These are phyloP conservation scores for Cantharellus anzutake DNA, from an alignment of 768 basidiomycete genomes.

Conservation along the genomic window DNA sequence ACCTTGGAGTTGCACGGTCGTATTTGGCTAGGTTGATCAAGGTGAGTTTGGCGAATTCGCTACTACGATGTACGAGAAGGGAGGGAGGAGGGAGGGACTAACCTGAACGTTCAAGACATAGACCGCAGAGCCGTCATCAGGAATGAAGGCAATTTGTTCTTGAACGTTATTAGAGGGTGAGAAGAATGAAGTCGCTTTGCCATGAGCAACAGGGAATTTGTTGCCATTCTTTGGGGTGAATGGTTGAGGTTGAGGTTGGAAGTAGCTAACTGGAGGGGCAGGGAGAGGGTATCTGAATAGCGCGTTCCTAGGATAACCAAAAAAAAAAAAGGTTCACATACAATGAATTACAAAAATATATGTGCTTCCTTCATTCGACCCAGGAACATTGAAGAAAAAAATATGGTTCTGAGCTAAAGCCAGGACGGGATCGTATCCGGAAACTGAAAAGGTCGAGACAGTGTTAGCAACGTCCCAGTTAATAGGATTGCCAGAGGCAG, in stretches of 20 bases:
- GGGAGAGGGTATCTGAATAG: neutral
- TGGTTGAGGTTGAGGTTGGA: constrained; percentile 49
- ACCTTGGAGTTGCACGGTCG: constrained; percentile 38
- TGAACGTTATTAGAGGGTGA: constrained; percentile 29
- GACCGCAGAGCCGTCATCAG: constrained; percentile 50
- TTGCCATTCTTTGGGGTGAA: constrained; percentile 30
- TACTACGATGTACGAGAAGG: neutral
- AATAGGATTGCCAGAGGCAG: constrained; percentile 33
- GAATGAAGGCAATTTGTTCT: constrained; percentile 59
- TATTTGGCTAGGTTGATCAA: constrained; percentile 29
- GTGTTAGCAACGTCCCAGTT: constrained; percentile 45
- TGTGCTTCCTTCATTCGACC: constrained; percentile 43
- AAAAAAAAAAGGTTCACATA: constrained; percentile 18
- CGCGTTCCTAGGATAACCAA: neutral
- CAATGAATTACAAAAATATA: constrained; percentile 82
- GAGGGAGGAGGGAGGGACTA: constrained; percentile 3
- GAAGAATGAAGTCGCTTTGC: constrained; percentile 56
- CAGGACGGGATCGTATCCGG: constrained; percentile 49
- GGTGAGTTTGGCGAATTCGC: neutral
- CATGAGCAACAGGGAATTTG: constrained; percentile 47
- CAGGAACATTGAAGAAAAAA: constrained; percentile 60
- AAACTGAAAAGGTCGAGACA: constrained; percentile 30
- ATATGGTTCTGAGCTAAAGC: constrained; percentile 77
- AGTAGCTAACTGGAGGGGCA: constrained; percentile 38
- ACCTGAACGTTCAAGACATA: constrained; percentile 59